phyloP scores from a whole-genome alignment of 2,329 filamentous ascomycete species.

The Aquanectria penicillioides region DNA sequence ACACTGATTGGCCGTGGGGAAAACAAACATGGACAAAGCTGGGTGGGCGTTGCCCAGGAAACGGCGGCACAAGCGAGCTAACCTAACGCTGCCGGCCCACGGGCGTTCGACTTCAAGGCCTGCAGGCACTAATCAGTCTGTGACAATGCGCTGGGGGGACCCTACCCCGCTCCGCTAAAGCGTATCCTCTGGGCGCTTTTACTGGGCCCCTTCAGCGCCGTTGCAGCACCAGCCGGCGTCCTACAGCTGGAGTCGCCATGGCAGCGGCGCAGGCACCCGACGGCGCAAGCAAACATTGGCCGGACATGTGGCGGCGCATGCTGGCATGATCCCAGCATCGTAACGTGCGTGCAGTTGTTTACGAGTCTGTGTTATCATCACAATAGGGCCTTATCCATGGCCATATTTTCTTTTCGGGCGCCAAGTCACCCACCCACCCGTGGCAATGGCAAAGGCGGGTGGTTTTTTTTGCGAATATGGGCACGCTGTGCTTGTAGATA shows the following conservation, averaged over 20 bases:
- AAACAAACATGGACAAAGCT: conserved; percentile 43
- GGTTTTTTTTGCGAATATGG: background rate
- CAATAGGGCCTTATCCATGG: conserved; percentile 33
- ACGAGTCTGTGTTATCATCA: conserved; percentile 33
- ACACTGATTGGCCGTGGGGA: conserved; percentile 43
- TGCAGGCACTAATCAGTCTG: conserved; percentile 42
- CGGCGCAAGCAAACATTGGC: conserved; percentile 34
- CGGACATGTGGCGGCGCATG: conserved; percentile 13
- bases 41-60: conserved; percentile 41
- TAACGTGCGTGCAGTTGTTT: conserved; percentile 32
- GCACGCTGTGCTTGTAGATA: background rate
- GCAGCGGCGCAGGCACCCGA: conserved; percentile 42
- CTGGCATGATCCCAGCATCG: conserved; percentile 41
- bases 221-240: conserved; percentile 22
- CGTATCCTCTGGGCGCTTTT: conserved; percentile 32
- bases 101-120: conserved; percentile 17
- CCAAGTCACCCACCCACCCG: conserved; percentile 33
- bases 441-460: conserved; percentile 26
- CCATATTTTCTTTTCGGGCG: conserved; percentile 20
- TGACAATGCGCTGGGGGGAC: conserved; percentile 37
- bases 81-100: conserved; percentile 22
- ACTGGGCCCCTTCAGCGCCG: conserved; percentile 24
- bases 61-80: conserved; percentile 21
- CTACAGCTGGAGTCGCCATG: conserved; percentile 43
- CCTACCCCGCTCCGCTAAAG: conserved; percentile 41